Conservation (phyloP, 371 early-diverging fungal species). For the Mucor irregularis region DNA sequence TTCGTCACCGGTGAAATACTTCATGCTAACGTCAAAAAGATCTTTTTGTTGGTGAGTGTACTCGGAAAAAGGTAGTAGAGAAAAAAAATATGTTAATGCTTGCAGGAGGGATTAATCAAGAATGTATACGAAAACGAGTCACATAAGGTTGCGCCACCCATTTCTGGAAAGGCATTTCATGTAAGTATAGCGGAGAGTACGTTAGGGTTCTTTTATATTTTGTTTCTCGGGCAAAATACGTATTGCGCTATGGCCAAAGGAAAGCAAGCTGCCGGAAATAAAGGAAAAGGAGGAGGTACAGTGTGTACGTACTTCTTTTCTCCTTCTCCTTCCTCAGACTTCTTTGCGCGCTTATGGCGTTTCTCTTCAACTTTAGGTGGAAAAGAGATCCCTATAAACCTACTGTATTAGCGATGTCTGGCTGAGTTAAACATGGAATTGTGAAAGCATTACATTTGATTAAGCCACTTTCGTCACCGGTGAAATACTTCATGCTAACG, state of each 20-base stretch:
- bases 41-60: not conserved
- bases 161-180: too few species aligned
- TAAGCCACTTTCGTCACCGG: conserved; percentile 79
- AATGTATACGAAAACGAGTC: not conserved
- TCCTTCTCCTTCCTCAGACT: conserved; percentile 23
- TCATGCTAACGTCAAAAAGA: too few species aligned
- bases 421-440: too few species aligned
- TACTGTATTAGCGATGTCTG: too few species aligned
- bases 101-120: not conserved
- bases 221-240: not conserved
- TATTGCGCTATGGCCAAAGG: conserved; percentile 42
- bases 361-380: conserved; percentile 28
- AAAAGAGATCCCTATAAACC: conserved; percentile 33
- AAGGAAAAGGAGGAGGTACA: conserved; percentile 41
- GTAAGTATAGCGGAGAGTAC: too few species aligned
- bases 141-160: not conserved
- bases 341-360: conserved; percentile 18
- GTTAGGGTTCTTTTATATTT: not conserved
- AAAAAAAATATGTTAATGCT: not conserved
- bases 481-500: conserved; percentile 45
- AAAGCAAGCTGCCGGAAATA: conserved; percentile 49
- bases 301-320: too few species aligned
- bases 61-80: not conserved
- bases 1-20: conserved; percentile 72
- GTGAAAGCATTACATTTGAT: conserved; percentile 73